Evolutionary conservation across 1,284 basidiomycete species (phyloP).

Genomic region (Rhodotorula sp.): DNA sequence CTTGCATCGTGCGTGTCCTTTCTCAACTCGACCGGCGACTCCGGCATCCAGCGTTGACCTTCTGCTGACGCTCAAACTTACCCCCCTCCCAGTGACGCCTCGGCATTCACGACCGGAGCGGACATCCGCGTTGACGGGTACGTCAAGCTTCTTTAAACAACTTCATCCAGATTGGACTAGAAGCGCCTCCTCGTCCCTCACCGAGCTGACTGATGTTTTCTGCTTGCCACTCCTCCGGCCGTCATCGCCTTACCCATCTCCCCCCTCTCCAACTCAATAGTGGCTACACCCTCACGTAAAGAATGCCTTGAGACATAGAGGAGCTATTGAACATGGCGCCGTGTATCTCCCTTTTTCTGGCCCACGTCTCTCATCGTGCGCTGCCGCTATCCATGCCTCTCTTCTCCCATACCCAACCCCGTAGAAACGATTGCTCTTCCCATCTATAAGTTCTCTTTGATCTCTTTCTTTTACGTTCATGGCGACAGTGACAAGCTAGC

Average conservation of each 20-base stretch:
- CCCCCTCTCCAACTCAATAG: constrained; percentile 47
- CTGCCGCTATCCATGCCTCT: too few relatives aligned
- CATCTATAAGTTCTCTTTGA: too few relatives aligned
- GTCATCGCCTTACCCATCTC: background rate
- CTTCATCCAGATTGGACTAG: too few relatives aligned
- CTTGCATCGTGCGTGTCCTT: constrained; percentile 61
- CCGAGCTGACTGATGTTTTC: too few relatives aligned
- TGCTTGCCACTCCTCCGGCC: too few relatives aligned
- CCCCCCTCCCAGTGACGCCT: too few relatives aligned
- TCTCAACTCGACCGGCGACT: too few relatives aligned
- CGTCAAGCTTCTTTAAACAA: background rate
- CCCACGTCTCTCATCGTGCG: background rate
- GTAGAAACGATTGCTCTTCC: too few relatives aligned
- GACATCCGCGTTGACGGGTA: constrained; percentile 77
- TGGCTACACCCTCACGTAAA: constrained; percentile 58
- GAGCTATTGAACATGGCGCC: background rate
- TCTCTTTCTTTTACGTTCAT: too few relatives aligned
- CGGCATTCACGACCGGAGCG: constrained; percentile 77
- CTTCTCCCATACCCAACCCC: too few relatives aligned
- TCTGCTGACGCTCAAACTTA: background rate
- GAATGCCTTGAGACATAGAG: background rate
- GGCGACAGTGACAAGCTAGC: too few relatives aligned
- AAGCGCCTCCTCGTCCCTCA: too few relatives aligned
- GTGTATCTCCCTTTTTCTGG: background rate
- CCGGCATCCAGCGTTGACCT: background rate